Evolutionary conservation across 176 grass and related monocot species (phyloP).

Genomic region (Triticum timopheevii): DNA sequence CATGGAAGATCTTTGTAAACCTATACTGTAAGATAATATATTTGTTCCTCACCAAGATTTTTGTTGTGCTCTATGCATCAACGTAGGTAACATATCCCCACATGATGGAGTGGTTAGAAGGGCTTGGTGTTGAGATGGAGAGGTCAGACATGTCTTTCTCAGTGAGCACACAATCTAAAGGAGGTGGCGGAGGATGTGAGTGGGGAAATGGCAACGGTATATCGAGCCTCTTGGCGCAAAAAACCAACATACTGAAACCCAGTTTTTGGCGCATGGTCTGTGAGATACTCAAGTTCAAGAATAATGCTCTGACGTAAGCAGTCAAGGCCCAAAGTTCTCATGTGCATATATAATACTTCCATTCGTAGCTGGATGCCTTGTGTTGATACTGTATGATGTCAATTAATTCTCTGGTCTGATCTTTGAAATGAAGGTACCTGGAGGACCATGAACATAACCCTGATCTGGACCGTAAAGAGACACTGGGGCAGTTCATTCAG

Average conservation of each 20-base stretch:
- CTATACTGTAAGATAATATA: too few relatives aligned
- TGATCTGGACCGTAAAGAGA: background rate
- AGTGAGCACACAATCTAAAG: background rate
- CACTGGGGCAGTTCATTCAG: too few relatives aligned
- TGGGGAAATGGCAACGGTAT: background rate
- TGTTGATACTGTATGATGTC: background rate
- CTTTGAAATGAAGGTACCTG: conserved; percentile 2
- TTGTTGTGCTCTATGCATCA: too few relatives aligned
- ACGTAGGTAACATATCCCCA: background rate
- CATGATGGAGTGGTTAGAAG: background rate
- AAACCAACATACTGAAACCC: background rate
- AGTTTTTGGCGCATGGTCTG: background rate
- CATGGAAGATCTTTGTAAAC: too few relatives aligned
- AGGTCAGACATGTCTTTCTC: conserved; percentile 8
- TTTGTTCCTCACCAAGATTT: too few relatives aligned
- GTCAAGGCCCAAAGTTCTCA: background rate
- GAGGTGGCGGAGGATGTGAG: background rate
- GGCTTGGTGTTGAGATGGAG: background rate
- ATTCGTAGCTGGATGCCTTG: background rate
- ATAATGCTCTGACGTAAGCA: background rate
- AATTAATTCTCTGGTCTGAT: background rate
- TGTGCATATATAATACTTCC: background rate
- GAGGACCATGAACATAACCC: background rate
- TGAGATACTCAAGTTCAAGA: too few relatives aligned
- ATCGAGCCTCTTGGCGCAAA: background rate